Evolutionary conservation across 352 stramenopile genomes (phyloP).

Genomic region (Thalassiosira oceanica): DNA sequence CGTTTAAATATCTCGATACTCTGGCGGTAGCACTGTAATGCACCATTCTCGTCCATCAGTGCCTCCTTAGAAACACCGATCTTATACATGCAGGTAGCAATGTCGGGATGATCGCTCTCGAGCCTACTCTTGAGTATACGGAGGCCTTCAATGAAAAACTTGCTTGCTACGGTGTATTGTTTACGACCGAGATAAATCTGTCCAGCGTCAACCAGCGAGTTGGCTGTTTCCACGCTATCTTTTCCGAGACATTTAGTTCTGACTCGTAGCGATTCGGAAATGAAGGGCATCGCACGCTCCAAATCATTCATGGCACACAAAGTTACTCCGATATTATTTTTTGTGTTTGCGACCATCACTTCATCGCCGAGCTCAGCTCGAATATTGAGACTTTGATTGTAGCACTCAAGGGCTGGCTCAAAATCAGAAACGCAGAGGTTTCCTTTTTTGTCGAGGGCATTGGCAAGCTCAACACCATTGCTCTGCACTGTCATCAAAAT

Average conservation of each 20-base stretch:
- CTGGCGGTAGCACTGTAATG: slow-evolving; percentile 45
- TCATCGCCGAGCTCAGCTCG: slow-evolving; percentile 44
- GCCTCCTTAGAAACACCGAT: slow-evolving; percentile 52
- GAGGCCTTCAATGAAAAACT: slow-evolving; percentile 48
- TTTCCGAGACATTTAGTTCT: slow-evolving; percentile 46
- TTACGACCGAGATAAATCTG: slow-evolving; percentile 56
- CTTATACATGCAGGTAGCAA: slow-evolving; percentile 55
- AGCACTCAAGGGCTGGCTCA: slow-evolving; percentile 55
- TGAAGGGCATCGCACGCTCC: slow-evolving; percentile 54
- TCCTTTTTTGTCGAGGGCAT: slow-evolving; percentile 54
- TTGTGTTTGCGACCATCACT: slow-evolving; percentile 55
- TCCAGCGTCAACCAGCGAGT: slow-evolving; percentile 49
- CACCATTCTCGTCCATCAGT: slow-evolving; percentile 33
- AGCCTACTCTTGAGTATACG: slow-evolving; percentile 26
- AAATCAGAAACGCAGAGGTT: slow-evolving; percentile 49
- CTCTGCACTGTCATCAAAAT: slow-evolving; percentile 44
- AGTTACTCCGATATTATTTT: slow-evolving; percentile 60
- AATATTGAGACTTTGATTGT: slow-evolving; percentile 58
- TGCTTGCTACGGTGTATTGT: slow-evolving; percentile 23
- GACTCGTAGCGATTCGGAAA: slow-evolving; percentile 42
- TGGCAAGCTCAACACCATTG: slow-evolving; percentile 50
- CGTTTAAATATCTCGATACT: slow-evolving; percentile 47
- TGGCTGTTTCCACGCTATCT: slow-evolving; percentile 45
- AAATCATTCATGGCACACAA: slow-evolving; percentile 41
- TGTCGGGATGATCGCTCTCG: slow-evolving; percentile 30